phyloP scores from a whole-genome alignment of 1,139 yeast species.

The Suhomyces maxii region DNA sequence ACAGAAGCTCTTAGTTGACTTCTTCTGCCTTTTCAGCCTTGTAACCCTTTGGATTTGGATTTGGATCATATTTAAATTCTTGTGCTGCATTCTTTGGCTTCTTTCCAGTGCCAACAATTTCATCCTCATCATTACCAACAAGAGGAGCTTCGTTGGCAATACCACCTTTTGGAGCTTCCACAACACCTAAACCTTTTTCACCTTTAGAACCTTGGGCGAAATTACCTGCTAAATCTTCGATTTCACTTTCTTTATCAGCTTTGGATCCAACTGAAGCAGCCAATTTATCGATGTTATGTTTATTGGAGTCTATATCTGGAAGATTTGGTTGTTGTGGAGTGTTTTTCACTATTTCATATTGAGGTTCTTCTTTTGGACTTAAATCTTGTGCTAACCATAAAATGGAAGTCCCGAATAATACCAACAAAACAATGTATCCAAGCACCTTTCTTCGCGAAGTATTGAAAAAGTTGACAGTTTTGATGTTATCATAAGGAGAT shows the following conservation, averaged over 20 bases:
- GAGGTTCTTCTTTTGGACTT: slow-evolving; percentile 28
- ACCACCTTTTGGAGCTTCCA: slow-evolving; percentile 53
- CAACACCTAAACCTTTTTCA: slow-evolving; percentile 43
- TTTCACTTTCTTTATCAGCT: slow-evolving; percentile 32
- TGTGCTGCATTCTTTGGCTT: slow-evolving; percentile 8
- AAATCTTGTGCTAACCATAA: slow-evolving; percentile 41
- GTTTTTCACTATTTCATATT: slow-evolving; percentile 29
- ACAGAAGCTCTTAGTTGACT: neutral
- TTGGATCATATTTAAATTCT: slow-evolving; percentile 4
- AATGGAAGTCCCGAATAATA: slow-evolving; percentile 38
- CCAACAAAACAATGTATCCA: slow-evolving; percentile 41
- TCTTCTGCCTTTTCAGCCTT: slow-evolving; percentile 16
- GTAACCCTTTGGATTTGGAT: slow-evolving; percentile 12
- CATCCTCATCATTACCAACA: slow-evolving; percentile 45
- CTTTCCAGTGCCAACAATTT: slow-evolving; percentile 27
- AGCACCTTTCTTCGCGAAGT: slow-evolving; percentile 38
- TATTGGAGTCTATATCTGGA: slow-evolving; percentile 9
- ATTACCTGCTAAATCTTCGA: slow-evolving; percentile 41
- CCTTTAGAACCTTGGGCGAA: slow-evolving; percentile 46
- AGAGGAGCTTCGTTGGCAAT: slow-evolving; percentile 49
- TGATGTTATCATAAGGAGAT: slow-evolving; percentile 40
- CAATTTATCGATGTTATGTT: slow-evolving; percentile 25
- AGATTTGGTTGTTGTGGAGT: slow-evolving; percentile 4
- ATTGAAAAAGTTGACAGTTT: slow-evolving; percentile 31
- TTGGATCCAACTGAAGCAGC: slow-evolving; percentile 22